Evolutionary conservation across 352 stramenopile species (phyloP).

Genomic region (Elongisporangium prolatum): DNA sequence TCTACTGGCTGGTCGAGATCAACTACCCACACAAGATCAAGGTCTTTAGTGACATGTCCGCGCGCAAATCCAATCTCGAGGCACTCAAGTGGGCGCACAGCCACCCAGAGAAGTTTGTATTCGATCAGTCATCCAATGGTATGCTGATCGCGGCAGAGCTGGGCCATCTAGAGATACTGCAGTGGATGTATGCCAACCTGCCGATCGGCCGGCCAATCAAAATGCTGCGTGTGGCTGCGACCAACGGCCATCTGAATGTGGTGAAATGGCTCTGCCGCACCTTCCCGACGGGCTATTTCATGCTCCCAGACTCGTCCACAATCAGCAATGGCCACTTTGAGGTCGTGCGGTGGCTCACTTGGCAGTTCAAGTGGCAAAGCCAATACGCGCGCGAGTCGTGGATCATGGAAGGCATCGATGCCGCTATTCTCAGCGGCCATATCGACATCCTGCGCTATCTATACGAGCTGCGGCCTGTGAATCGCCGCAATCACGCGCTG

Average conservation of each 20-base stretch:
- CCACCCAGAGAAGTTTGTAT: neutral
- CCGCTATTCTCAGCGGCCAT: neutral
- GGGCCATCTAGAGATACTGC: constrained; percentile 23
- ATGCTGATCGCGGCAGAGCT: constrained; percentile 25
- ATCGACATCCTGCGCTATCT: neutral
- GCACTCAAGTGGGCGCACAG: neutral
- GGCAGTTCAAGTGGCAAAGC: neutral
- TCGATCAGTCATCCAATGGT: constrained; percentile 1
- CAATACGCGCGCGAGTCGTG: constrained; percentile 12
- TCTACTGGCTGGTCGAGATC: neutral
- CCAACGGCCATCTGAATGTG: constrained; percentile 16
- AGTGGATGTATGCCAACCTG: constrained; percentile 14
- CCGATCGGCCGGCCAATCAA: neutral
- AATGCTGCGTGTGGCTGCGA: constrained; percentile 9
- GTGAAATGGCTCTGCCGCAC: constrained; percentile 21
- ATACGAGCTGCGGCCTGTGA: neutral
- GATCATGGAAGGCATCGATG: neutral
- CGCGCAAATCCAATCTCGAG: neutral
- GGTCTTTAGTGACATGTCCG: neutral
- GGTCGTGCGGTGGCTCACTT: neutral
- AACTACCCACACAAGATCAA: neutral
- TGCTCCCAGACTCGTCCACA: neutral
- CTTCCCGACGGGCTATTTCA: neutral
- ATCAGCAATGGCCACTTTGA: neutral
- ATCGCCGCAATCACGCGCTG: neutral